Percentiles rank a stretch among this genome's conserved stretches.
phyloP scores from a whole-genome alignment of 1,139 yeast genomes.

The Hanseniaspora sp. region DNA sequence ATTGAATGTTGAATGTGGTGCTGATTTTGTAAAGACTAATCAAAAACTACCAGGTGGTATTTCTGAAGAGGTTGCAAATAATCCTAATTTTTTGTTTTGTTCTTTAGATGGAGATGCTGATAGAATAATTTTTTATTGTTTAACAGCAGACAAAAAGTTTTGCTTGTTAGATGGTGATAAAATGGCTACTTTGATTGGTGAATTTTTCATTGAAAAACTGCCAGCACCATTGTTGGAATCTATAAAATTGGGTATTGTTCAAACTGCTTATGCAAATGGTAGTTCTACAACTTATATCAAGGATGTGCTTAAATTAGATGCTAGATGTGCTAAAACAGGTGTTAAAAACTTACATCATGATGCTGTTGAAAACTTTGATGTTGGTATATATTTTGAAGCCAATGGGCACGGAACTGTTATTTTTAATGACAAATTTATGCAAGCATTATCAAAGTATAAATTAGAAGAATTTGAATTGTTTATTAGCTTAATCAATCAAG shows the following conservation, averaged over 20 bases:
- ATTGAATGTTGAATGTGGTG: conserved; percentile 79
- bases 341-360: conserved; percentile 91
- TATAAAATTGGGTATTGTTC: conserved; percentile 71
- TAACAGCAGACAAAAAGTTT: conserved; percentile 39
- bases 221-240: conserved; percentile 27
- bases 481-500: conserved; percentile 72
- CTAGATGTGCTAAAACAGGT: conserved; percentile 86
- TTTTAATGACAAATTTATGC: conserved; percentile 52
- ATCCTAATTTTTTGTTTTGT: conserved; percentile 41
- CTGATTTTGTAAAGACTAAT: conserved; percentile 86
- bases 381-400: conserved; percentile 94
- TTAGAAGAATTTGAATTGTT: conserved; percentile 45
- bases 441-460: conserved; percentile 24
- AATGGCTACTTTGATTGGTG: conserved; percentile 74
- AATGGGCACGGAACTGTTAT: conserved; percentile 98
- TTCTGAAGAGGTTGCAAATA: conserved; percentile 32
- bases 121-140: conserved; percentile 75
- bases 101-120: conserved; percentile 98
- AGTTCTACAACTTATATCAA: conserved; percentile 66
- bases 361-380: conserved; percentile 69
- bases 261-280: conserved; percentile 97
- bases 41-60: conserved; percentile 66
- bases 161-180: conserved; percentile 86
- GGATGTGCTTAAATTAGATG: conserved; percentile 58
- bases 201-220: conserved; percentile 48